Conservation (phyloP, 2,329 filamentous ascomycete genomes). For the Cadophora luteo-olivacea region DNA sequence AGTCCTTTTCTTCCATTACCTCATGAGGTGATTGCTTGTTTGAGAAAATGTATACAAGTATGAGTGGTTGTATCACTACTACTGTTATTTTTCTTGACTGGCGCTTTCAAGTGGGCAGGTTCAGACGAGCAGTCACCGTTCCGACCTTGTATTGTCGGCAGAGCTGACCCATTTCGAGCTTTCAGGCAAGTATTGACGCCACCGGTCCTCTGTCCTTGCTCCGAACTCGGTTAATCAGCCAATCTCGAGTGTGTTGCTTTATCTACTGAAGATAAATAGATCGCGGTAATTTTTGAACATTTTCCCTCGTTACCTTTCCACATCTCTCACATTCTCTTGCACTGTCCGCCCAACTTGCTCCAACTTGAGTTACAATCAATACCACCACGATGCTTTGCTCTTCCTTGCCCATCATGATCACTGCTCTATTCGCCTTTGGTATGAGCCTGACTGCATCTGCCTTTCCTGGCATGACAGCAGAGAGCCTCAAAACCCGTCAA, state of each 20-base stretch:
- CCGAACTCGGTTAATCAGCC: not conserved
- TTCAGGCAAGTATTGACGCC: conserved; percentile 4
- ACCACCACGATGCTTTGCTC: not conserved
- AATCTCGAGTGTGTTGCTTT: not conserved
- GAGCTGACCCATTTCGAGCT: not conserved
- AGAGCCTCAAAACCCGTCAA: conserved; percentile 16
- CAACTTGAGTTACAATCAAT: not conserved
- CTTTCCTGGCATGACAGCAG: conserved; percentile 16
- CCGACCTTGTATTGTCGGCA: not conserved
- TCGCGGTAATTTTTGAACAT: not conserved
- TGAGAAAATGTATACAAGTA: not conserved
- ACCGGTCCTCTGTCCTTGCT: not conserved
- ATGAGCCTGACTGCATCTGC: not conserved
- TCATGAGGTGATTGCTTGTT: too few species aligned
- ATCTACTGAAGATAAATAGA: not conserved
- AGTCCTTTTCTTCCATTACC: not conserved
- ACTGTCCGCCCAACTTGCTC: not conserved
- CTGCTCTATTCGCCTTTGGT: not conserved
- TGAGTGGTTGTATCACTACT: not conserved
- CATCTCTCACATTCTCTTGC: not conserved
- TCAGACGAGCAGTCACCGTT: not conserved
- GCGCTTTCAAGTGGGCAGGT: not conserved
- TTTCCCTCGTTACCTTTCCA: not conserved
- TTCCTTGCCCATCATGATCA: not conserved
- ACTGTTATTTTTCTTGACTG: not conserved